Evolutionary conservation across 1,139 yeast species (phyloP), one percentile per base, ranked within the genome.

Genomic region (Suhomyces ambrosiae): DNA sequence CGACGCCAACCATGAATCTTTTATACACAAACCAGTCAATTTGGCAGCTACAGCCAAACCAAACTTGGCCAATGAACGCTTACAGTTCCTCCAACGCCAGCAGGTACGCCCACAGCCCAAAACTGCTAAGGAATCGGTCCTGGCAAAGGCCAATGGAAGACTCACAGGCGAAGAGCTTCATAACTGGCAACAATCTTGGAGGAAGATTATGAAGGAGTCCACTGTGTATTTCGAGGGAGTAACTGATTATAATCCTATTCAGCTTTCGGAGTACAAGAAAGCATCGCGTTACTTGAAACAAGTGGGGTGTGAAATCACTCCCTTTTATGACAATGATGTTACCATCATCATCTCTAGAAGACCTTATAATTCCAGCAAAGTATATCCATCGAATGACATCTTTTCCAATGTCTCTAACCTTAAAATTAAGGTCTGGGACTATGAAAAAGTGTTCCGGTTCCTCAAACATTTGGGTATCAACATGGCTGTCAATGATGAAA

Each of bases 121-220:
- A 41, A 41, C 33, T 13, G 27, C 19, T n/a, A 25, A 29, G 11
- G 15, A 16, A 35, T 21, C 30, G 7, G 13, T 25, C 5, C 27
- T 25, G n/a, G 14, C 35, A 19, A 35, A 26, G n/a, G 30, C 25
- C 27, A 44, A 50, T 3, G 58, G 58, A 7, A 49, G 75, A 13
- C 54, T 71, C 16, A 71, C 64, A 1, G 78, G 76, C 2, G 76
- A 68, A 29, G 87, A 82, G 45, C 59, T 83, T 37, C 63, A 67
- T 36, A 76, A 73, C 48, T 90, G 97, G 97, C 90, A 86, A 54
- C 71, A 71, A 34, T 80, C 83, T 40, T 90, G 97, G 96, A 71
- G 81, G 38, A 72, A 74, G 42, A 86, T 87, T 47, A 82, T 90
- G 86, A 74, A 75, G 32, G 80, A 74, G 40, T 78, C 90, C 21